These are phyloP conservation scores for Podila epicladia DNA, from an alignment of 192 early-diverging fungal genomes.

Conservation along the genomic window DNA sequence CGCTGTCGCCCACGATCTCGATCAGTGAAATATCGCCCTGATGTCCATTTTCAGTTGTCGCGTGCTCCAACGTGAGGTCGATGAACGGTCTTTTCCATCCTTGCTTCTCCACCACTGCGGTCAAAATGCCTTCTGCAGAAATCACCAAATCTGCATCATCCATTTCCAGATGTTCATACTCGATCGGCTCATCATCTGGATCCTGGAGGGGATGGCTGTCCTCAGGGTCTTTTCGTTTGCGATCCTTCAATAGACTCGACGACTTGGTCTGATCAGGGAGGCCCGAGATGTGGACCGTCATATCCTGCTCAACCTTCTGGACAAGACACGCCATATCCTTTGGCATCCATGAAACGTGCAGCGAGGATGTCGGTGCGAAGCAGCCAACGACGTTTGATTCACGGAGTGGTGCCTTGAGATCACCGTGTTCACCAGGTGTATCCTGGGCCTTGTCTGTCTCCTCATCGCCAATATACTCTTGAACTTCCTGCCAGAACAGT, in stretches of 20 bases:
- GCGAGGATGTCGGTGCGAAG: slow-evolving; percentile 31
- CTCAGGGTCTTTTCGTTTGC: slow-evolving; percentile 40
- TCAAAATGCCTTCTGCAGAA: slow-evolving; percentile 10
- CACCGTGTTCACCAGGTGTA: neutral
- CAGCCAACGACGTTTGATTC: slow-evolving; percentile 32
- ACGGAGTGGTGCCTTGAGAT: neutral
- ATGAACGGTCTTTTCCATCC: slow-evolving; percentile 46
- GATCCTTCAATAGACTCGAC: slow-evolving; percentile 29
- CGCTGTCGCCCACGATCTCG: slow-evolving; percentile 19
- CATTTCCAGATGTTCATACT: slow-evolving; percentile 41
- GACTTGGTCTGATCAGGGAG: slow-evolving; percentile 37
- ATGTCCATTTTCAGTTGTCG: slow-evolving; percentile 6
- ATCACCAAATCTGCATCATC: slow-evolving; percentile 40
- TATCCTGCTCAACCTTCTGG: slow-evolving; percentile 38
- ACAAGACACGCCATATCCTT: slow-evolving; percentile 13
- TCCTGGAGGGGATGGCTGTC: slow-evolving; percentile 18
- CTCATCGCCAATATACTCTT: slow-evolving; percentile 15
- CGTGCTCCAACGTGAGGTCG: slow-evolving; percentile 9
- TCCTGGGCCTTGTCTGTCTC: neutral
- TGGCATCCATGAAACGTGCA: slow-evolving; percentile 39
- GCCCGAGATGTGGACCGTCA: slow-evolving; percentile 24
- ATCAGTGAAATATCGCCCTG: slow-evolving; percentile 12
- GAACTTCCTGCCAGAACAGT: slow-evolving; percentile 48
- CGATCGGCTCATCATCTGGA: slow-evolving; percentile 12
- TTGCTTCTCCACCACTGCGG: slow-evolving; percentile 15